Evolutionary conservation across 495 filamentous ascomycete species (phyloP), one percentile per base, ranked within the genome.

Genomic region (Trichoderma gamsii): DNA sequence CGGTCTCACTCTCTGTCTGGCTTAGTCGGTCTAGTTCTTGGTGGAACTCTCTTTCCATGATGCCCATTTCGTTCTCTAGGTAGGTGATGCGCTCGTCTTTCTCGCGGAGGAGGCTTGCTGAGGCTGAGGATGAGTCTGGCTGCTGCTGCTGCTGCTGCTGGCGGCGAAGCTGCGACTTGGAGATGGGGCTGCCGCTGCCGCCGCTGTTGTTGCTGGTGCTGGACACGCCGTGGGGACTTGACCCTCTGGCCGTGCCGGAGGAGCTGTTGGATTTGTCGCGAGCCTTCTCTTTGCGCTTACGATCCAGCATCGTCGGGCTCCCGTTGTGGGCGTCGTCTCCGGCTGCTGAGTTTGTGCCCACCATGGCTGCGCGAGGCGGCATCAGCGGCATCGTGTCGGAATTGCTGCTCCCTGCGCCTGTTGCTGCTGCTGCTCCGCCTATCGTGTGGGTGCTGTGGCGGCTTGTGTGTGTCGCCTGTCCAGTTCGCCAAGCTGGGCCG

Each of bases 11-110:
- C 71, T 83, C 82, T 64, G 76, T 74, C 66, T 75, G 74, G 67
- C 75, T 76, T 46, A 81, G 77, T 67, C 70, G 73, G 66, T 82
- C 80, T 16, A 84, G 77, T 67, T 82, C 79, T 21, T 74, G 75
- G 29, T 75, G 71, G 71, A 85, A 84, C 69, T 82, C 81, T 29
- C 70, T 66, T 66, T 80, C 80, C 75, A 82, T 80, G 16, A 77
- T 70, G 21, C 67, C 69, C 35, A 84, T 72, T 69, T 83, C 80
- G 56, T 73, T 73, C 70, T 82, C 78, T 61, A 85, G 75, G 21
- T 76, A 71, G 0, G 76, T 74, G 68, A 85, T 84, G 65, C 76
- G 76, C 63, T 71, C 71, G 70, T 84, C 79, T 56, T 77, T 76
- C 49, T 79, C 73, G 65, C 70, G 74, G 66, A 78, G 71, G 52